Conservation (phyloP, 148 eudicot genomes). For the Vaccinium darrowii region DNA sequence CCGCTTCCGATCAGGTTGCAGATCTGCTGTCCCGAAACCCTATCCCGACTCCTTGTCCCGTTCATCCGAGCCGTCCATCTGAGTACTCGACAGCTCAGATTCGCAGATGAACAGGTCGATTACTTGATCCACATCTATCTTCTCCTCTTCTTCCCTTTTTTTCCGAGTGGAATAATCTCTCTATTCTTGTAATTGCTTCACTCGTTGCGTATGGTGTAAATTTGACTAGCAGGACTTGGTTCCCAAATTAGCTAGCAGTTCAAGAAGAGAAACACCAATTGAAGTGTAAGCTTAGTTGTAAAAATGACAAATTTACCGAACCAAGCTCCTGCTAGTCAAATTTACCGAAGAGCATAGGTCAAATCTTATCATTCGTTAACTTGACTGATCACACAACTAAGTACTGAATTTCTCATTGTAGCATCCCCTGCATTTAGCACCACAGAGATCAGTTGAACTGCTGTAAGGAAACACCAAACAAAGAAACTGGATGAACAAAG, state of each 20-base stretch:
- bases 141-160: neutral
- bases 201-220: neutral
- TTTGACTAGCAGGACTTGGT: neutral
- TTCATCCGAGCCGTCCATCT: too few relatives aligned
- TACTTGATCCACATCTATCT: too few relatives aligned
- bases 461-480: neutral
- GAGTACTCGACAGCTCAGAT: too few relatives aligned
- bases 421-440: constrained; percentile 35
- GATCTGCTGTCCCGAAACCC: too few relatives aligned
- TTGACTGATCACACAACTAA: constrained; percentile 48
- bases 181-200: neutral
- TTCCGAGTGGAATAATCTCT: neutral
- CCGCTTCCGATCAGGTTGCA: too few relatives aligned
- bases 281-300: neutral
- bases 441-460: constrained; percentile 16
- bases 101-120: too few relatives aligned
- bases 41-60: too few relatives aligned
- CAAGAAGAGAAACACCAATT: neutral
- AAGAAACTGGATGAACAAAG: neutral
- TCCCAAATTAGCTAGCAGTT: neutral
- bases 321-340: neutral
- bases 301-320: too few relatives aligned
- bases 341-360: constrained; percentile 3
- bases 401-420: constrained; percentile 29
- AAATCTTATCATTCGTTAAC: constrained; percentile 28